Evolutionary conservation across 2,329 filamentous ascomycete genomes (phyloP).

Genomic region (Aureobasidium sp.): DNA sequence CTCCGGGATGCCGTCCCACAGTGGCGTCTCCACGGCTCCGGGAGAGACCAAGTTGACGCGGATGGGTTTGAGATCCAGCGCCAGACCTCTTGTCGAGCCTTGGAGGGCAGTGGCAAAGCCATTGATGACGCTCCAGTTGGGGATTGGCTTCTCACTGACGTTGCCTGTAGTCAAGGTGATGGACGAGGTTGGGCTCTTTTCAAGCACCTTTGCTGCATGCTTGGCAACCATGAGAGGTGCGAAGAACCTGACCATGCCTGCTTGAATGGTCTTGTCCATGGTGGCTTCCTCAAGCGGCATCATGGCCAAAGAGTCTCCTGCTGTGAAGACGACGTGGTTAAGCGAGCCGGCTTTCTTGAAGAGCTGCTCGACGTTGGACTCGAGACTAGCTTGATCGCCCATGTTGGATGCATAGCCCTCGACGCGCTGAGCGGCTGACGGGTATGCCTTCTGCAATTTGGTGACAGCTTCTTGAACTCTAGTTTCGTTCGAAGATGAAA

Average conservation of each 20-base stretch:
- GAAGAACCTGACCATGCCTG: conserved; percentile 44
- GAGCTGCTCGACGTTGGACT: conserved; percentile 41
- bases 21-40: conserved; percentile 43
- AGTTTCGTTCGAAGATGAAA: conserved; percentile 51
- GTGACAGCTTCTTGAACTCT: conserved; percentile 44
- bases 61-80: conserved; percentile 56
- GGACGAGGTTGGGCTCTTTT: conserved; percentile 36
- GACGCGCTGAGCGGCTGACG: conserved; percentile 34
- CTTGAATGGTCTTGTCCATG: conserved; percentile 35
- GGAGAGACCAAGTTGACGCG: conserved; percentile 57
- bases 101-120: conserved; percentile 46
- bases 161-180: conserved; percentile 53
- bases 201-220: conserved; percentile 40
- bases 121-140: conserved; percentile 46
- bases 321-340: conserved; percentile 54
- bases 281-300: conserved; percentile 37
- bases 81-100: conserved; percentile 49
- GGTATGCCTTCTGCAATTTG: conserved; percentile 39
- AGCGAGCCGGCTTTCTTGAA: conserved; percentile 37
- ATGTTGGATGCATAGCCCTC: conserved; percentile 45
- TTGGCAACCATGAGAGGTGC: conserved; percentile 49
- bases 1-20: conserved; percentile 32
- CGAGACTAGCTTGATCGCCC: conserved; percentile 38
- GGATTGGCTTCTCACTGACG: conserved; percentile 45
- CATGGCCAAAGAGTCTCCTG: conserved; percentile 42